phyloP scores from a whole-genome alignment of 1,139 yeast genomes.

The Nematodospora anomalae region DNA sequence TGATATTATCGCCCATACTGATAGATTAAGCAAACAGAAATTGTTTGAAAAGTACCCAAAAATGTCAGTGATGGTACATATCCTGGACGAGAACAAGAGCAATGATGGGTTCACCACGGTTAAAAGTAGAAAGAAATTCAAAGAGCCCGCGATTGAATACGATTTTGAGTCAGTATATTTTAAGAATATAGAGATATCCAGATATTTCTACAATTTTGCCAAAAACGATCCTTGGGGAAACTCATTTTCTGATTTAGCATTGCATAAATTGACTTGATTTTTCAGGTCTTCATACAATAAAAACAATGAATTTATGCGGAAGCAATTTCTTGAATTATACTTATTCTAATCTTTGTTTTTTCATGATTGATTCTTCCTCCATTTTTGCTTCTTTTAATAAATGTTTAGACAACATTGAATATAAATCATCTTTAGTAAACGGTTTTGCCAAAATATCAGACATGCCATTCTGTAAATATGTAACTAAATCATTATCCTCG shows the following conservation, averaged over 20 bases:
- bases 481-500: slow-evolving; percentile 74
- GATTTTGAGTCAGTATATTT: slow-evolving; percentile 36
- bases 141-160: slow-evolving; percentile 40
- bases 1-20: slow-evolving; percentile 52
- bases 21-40: slow-evolving; percentile 43
- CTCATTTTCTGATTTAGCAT: slow-evolving; percentile 54
- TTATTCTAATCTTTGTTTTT: slow-evolving; percentile 13
- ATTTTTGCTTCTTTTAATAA: slow-evolving; percentile 29
- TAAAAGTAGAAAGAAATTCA: slow-evolving; percentile 25
- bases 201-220: slow-evolving; percentile 17
- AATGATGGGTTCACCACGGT: slow-evolving; percentile 35
- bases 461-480: slow-evolving; percentile 86
- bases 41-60: slow-evolving; percentile 41
- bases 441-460: slow-evolving; percentile 91
- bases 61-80: slow-evolving; percentile 41
- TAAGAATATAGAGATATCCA: slow-evolving; percentile 17
- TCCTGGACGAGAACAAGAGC: slow-evolving; percentile 16
- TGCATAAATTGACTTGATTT: slow-evolving; percentile 27
- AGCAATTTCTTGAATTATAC: background rate
- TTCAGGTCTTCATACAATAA: too few relatives aligned
- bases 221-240: slow-evolving; percentile 48
- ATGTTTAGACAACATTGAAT: slow-evolving; percentile 72
- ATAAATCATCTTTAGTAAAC: slow-evolving; percentile 81
- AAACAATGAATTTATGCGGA: background rate
- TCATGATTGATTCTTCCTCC: slow-evolving; percentile 9